Conservation (phyloP, 345 rosid species). For the Aquilaria malaccensis region DNA sequence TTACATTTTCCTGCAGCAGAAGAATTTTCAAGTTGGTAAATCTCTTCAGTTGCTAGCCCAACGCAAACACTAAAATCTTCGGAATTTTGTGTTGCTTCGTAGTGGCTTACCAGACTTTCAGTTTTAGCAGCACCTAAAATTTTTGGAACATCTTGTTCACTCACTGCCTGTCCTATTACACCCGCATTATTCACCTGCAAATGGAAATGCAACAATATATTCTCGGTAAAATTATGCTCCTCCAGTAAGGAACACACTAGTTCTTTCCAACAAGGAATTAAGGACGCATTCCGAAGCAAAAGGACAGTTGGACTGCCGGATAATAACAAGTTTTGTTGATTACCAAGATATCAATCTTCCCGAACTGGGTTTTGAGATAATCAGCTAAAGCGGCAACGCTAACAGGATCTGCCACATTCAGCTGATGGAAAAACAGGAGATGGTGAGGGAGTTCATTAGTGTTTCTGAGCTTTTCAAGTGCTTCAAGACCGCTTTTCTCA, state of each 20-base stretch:
- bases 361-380: constrained; percentile 23
- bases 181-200: constrained; percentile 45
- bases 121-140: constrained; percentile 5
- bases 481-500: constrained; percentile 24
- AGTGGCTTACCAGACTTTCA: constrained; percentile 3
- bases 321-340: too few relatives aligned
- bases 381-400: constrained; percentile 21
- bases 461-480: constrained; percentile 18
- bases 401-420: constrained; percentile 27
- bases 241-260: neutral
- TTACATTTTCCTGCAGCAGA: constrained; percentile 11
- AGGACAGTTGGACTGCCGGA: too few relatives aligned
- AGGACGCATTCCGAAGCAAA: too few relatives aligned
- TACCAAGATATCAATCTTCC: constrained; percentile 38
- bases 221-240: too few relatives aligned
- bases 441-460: neutral
- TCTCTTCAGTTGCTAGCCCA: too few relatives aligned
- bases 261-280: too few relatives aligned
- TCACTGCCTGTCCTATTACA: constrained; percentile 4
- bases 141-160: constrained; percentile 13
- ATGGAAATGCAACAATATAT: neutral
- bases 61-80: too few relatives aligned
- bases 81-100: too few relatives aligned
- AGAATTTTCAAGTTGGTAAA: neutral
- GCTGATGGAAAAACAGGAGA: constrained; percentile 26